A percentile compares a stretch with the other conserved stretches of the same genome.
phyloP scores from a whole-genome alignment of 768 basidiomycete species.

The Tulasnella sp. region DNA sequence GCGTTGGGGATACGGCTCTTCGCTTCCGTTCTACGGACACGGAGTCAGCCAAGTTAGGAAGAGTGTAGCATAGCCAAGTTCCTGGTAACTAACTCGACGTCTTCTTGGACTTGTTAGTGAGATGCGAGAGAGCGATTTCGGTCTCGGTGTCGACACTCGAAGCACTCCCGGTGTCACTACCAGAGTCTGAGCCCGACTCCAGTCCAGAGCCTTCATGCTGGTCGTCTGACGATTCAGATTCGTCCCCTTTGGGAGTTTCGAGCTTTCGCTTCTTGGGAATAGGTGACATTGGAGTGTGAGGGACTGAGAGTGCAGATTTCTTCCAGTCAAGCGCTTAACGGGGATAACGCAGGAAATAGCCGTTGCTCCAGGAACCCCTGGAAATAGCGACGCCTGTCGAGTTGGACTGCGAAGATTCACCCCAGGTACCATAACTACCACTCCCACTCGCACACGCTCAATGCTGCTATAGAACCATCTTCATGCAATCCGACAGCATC shows the following conservation, averaged over 20 bases:
- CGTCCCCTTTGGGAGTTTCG: slow-evolving; percentile 3
- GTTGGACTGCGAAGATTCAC: slow-evolving; percentile 2
- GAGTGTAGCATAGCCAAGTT: background rate
- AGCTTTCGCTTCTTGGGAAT: slow-evolving; percentile 49
- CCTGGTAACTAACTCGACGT: slow-evolving; percentile 42
- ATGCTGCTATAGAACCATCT: background rate
- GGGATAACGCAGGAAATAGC: background rate
- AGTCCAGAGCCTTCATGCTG: slow-evolving; percentile 21
- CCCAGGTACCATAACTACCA: background rate
- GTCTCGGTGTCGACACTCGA: slow-evolving; percentile 48
- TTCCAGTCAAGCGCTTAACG: slow-evolving; percentile 5
- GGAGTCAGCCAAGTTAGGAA: background rate
- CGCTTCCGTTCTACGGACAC: slow-evolving; percentile 54
- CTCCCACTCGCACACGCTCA: background rate
- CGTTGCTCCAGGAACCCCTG: slow-evolving; percentile 4
- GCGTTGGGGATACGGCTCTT: slow-evolving; percentile 63
- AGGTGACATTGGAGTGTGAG: slow-evolving; percentile 35
- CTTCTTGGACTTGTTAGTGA: slow-evolving; percentile 57
- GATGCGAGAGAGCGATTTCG: slow-evolving; percentile 50
- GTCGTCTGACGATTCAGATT: slow-evolving; percentile 20
- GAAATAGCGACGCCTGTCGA: slow-evolving; percentile 5
- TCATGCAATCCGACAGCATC: slow-evolving; percentile 4
- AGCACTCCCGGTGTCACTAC: slow-evolving; percentile 26
- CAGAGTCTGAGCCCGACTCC: slow-evolving; percentile 3
- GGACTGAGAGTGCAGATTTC: slow-evolving; percentile 4